Evolutionary conservation across 2,329 filamentous ascomycete species (phyloP).

Genomic region (Fusarium brachygibbosum): DNA sequence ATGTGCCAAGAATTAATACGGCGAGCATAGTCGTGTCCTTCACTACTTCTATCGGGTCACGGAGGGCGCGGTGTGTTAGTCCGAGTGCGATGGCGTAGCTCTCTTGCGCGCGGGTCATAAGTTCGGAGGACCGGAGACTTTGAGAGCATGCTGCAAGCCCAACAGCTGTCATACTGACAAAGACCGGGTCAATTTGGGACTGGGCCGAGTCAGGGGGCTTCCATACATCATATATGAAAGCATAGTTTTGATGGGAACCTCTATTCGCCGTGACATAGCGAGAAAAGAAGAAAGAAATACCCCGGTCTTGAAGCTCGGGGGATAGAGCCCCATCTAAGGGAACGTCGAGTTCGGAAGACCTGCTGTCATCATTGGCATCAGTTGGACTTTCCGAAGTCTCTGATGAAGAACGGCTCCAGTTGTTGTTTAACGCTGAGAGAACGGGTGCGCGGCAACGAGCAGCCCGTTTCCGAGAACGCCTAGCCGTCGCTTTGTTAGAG

Average conservation of each 20-base stretch:
- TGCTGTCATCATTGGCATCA: conserved; percentile 31
- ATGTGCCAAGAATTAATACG: conserved; percentile 67
- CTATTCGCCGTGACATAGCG: conserved; percentile 63
- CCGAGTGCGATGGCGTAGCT: conserved; percentile 66
- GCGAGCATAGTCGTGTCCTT: conserved; percentile 67
- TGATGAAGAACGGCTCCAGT: conserved; percentile 42
- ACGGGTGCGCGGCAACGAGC: conserved; percentile 39
- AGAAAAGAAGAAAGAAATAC: conserved; percentile 65
- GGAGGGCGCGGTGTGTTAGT: conserved; percentile 65
- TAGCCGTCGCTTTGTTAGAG: conserved; percentile 19
- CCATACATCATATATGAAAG: conserved; percentile 68
- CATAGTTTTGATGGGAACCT: conserved; percentile 64
- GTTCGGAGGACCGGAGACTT: conserved; percentile 57
- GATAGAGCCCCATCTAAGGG: conserved; percentile 29
- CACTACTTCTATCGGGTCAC: conserved; percentile 58
- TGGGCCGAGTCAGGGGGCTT: conserved; percentile 56
- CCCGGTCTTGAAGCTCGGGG: conserved; percentile 57
- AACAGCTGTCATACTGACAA: conserved; percentile 68
- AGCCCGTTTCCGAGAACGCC: conserved; percentile 27
- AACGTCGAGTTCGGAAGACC: conserved; percentile 37
- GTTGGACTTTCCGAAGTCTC: conserved; percentile 41
- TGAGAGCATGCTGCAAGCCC: conserved; percentile 66
- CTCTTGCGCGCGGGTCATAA: conserved; percentile 63
- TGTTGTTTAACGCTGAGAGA: conserved; percentile 45
- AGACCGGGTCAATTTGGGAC: conserved; percentile 59